Evolutionary conservation across 2,329 filamentous ascomycete genomes (phyloP).

Genomic region (Sclerotinia glacialis): DNA sequence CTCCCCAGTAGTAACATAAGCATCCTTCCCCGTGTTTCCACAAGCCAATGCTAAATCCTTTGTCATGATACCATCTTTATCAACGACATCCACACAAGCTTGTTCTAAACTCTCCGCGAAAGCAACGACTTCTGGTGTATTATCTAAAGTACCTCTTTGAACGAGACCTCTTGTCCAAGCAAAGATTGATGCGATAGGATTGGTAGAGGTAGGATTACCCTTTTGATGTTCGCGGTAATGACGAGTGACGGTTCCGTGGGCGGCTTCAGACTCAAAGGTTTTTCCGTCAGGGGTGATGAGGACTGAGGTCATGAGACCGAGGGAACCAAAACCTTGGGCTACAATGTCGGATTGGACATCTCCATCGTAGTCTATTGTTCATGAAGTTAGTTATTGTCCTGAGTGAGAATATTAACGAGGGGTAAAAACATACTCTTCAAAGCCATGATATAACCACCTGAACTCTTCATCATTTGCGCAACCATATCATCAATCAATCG

Average conservation of each 20-base stretch:
- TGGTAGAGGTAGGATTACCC: conserved; percentile 93
- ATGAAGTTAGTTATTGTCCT: conserved; percentile 17
- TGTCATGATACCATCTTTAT: conserved; percentile 95
- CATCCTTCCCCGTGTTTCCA: conserved; percentile 77
- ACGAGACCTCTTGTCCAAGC: conserved; percentile 94
- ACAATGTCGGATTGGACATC: conserved; percentile 99
- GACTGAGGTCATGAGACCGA: conserved; percentile 97
- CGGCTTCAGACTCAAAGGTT: conserved; percentile 96
- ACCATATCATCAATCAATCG: conserved; percentile 99
- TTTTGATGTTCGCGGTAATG: conserved; percentile 99
- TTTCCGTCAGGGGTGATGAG: conserved; percentile 95
- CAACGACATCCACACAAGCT: conserved; percentile 91
- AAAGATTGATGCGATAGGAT: conserved; percentile 98
- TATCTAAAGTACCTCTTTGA: conserved; percentile 89
- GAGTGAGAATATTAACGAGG: not conserved
- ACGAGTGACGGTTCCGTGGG: conserved; percentile 95
- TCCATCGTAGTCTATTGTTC: conserved; percentile 82
- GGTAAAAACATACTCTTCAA: conserved; percentile 75
- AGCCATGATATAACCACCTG: conserved; percentile 93
- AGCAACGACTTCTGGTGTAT: conserved; percentile 84
- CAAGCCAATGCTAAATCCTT: conserved; percentile 97
- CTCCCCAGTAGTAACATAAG: conserved; percentile 88
- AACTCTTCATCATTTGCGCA: conserved; percentile 99
- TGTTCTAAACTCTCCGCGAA: conserved; percentile 91
- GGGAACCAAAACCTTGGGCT: conserved; percentile 94